Evolutionary conservation across 495 filamentous ascomycete species (phyloP), one percentile per base, ranked within the genome.

Genomic region (Letharia lupina): DNA sequence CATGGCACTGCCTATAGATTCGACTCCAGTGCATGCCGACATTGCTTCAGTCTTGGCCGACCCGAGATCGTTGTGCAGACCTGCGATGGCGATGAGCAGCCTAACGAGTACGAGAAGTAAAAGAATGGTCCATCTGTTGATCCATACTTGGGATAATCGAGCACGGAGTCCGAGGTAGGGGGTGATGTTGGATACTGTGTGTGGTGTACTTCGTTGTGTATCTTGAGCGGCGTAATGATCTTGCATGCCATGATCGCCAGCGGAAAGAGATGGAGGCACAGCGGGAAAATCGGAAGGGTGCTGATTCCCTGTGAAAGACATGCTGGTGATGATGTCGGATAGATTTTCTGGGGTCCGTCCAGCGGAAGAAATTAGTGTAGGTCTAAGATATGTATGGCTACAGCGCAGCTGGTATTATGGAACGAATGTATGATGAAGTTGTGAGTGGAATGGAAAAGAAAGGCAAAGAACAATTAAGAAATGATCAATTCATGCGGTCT

Each of bases 61-160:
- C 28, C 71, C 84, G 72, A 98, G 81, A 73, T 91, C 86, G 62
- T 82, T 77, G 70, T 94, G 81, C 62, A 96, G 78, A 69, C 82
- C 82, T 45, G 81, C 78, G 44, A 89, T 82, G 28, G 92, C 87
- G 59, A 98, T 75, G 60, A 98, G 76, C 65, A 91, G 81, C 58
- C 94, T 85, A 67, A 87, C 84, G 33, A 98, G 84, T 28, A 98
- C 85, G 61, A 98, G 83, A 52, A 96, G 73, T 13, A 98, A 79
- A 56, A 98, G 82, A 64, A 98, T 80, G 50, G 94, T 97, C 95
- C 95, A 98, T 77, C 89, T 82, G 81, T 98, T 98, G 80, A 98
- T 88, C 91, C 92, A 96, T 72, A 91, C 79, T 80, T 98, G 94
- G 40, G 94, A 98, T 52, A 98, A 82, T 66, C 92, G 86, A 66